phyloP scores from a whole-genome alignment of 768 basidiomycete genomes.

The Boletus tylopilopsis region DNA sequence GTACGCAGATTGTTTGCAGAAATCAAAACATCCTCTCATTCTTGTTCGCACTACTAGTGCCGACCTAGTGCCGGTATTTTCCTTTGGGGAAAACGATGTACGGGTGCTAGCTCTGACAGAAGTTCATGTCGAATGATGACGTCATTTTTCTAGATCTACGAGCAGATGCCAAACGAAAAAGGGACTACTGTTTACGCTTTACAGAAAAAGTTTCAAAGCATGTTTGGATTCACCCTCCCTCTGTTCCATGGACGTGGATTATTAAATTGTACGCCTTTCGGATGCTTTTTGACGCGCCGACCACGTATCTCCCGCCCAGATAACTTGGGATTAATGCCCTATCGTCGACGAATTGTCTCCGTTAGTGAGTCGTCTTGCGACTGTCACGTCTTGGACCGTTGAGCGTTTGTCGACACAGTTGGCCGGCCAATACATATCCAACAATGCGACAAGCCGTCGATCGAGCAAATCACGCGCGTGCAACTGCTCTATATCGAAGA shows the following conservation, averaged over 20 bases:
- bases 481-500: conserved; percentile 91
- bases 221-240: conserved; percentile 95
- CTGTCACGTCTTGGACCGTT: neutral
- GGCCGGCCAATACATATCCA: conserved; percentile 83
- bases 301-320: conserved; percentile 43
- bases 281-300: too few relatives aligned
- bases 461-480: conserved; percentile 73
- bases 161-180: conserved; percentile 94
- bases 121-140: neutral
- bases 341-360: conserved; percentile 91
- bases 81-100: conserved; percentile 98
- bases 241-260: conserved; percentile 96
- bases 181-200: conserved; percentile 83
- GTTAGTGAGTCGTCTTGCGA: conserved; percentile 66
- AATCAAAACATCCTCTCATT: neutral
- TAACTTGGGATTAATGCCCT: conserved; percentile 93
- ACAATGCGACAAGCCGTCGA: conserved; percentile 73
- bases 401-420: conserved; percentile 45
- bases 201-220: conserved; percentile 86
- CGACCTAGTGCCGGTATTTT: conserved; percentile 95
- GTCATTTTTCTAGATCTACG: conserved; percentile 66
- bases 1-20: conserved; percentile 36
- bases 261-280: conserved; percentile 73
- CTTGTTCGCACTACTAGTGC: conserved; percentile 49
- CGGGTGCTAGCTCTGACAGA: conserved; percentile 24